Base-by-base conservation (phyloP, 148 eudicot genomes). In the Amaranthus hypochondriacus region DNA sequence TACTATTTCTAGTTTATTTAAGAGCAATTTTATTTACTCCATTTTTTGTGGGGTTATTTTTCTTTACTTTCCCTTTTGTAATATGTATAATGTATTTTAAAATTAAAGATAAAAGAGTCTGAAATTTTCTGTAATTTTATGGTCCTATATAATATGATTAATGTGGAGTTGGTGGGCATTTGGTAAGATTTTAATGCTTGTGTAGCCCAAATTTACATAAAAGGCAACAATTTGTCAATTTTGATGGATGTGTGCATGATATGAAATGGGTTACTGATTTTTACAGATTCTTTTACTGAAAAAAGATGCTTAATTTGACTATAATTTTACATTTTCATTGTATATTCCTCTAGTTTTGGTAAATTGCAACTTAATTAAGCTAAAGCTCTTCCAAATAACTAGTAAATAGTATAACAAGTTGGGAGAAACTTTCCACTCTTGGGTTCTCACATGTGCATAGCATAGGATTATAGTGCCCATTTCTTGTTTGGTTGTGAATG, bases 91-190 rank as follows among this genome's bases (percentile, higher is more conserved):
- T 58, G 28, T 58, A 9, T 15, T 54, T 1, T 54, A 4, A 3
- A 6, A 58, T 5, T 4, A 5, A 42, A 72, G 62, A 46, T 7
- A 42, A 28, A 42, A 43, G n/a, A 49, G n/a, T 42, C 43, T 50
- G 48, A 52, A 18, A 10, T 15, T 60, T 51, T 21, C 4, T 42
- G 57, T 54, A 60, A 46, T 56, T 66, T 61, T n/a, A 7, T 8
- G 62, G 60, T 66, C 69, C 5, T 61, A 18, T 18, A 18, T 18
- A 47, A 68, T 60, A 55, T 71, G 44, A 42, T 15, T 48, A 59
- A 71, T 13, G 21, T 43, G 21, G 59, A 28, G 79, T 71, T 50
- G 79, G 82, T 70, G 74, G 43, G 21, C 46, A 62, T 78, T 59
- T 59, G 7, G 58, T 78, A 69, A 11, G 12, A 55, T 60, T 58